These are phyloP conservation scores for Curvularia eragrostidis DNA, from an alignment of 2,329 filamentous ascomycete genomes.

Conservation along the genomic window DNA sequence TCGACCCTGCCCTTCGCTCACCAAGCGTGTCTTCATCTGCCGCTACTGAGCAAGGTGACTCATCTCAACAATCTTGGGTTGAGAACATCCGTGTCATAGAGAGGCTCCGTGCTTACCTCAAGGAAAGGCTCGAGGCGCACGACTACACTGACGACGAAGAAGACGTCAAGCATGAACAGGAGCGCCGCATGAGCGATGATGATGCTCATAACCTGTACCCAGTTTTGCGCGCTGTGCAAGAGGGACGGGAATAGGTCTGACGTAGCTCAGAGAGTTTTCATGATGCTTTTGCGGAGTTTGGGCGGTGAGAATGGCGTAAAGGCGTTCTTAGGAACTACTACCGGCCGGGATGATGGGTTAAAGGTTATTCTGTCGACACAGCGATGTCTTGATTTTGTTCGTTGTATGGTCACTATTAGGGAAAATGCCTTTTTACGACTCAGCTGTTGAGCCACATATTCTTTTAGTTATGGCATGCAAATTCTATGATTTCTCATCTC, in stretches of 20 bases:
- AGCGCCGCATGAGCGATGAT: slow-evolving; percentile 46
- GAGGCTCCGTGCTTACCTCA: slow-evolving; percentile 64
- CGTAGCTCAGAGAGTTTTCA: not conserved
- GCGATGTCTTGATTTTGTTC: slow-evolving; percentile 14
- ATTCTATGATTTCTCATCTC: slow-evolving; percentile 23
- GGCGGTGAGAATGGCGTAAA: slow-evolving; percentile 19
- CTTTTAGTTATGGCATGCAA: slow-evolving; percentile 19
- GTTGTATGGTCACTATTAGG: slow-evolving; percentile 16
- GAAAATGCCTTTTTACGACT: slow-evolving; percentile 12
- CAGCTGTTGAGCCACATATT: slow-evolving; percentile 15
- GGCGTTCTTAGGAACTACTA: slow-evolving; percentile 16
- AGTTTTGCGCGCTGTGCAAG: slow-evolving; percentile 50
- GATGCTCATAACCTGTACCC: slow-evolving; percentile 52
- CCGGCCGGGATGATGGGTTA: slow-evolving; percentile 11
- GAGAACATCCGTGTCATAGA: slow-evolving; percentile 71
- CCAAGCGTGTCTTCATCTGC: slow-evolving; percentile 48
- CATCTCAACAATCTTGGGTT: slow-evolving; percentile 63
- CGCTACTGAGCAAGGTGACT: slow-evolving; percentile 42
- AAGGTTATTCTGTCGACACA: slow-evolving; percentile 18
- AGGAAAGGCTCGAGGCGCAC: slow-evolving; percentile 60
- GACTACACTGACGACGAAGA: slow-evolving; percentile 52
- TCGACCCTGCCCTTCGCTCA: slow-evolving; percentile 50
- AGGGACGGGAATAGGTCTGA: slow-evolving; percentile 42
- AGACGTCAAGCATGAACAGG: slow-evolving; percentile 38
- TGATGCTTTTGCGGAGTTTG: slow-evolving; percentile 26